Percentiles rank a stretch among this genome's conserved stretches.
phyloP scores from a whole-genome alignment of 2,329 filamentous ascomycete genomes.

The Tolypocladium amazonense region DNA sequence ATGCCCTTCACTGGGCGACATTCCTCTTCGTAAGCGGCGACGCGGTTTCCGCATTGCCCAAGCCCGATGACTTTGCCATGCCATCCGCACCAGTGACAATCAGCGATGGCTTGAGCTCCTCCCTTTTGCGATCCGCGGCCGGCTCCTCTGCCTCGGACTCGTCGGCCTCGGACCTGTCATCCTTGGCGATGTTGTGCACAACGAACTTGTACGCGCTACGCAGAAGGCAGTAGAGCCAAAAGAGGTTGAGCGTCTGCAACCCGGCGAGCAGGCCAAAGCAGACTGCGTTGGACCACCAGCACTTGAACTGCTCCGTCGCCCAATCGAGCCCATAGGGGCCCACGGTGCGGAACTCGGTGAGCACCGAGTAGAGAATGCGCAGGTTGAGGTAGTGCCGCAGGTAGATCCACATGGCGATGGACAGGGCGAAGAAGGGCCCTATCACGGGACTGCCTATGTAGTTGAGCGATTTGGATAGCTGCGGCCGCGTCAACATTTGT shows the following conservation, averaged over 20 bases:
- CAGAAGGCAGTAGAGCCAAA: constrained; percentile 72
- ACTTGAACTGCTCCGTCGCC: constrained; percentile 70
- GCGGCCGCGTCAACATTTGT: background rate
- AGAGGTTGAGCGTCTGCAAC: constrained; percentile 67
- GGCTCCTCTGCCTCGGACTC: constrained; percentile 21
- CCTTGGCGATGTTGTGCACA: constrained; percentile 48
- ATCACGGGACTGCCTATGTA: constrained; percentile 74
- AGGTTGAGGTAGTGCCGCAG: constrained; percentile 79
- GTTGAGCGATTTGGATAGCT: constrained; percentile 79
- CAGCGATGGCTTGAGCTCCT: too few relatives aligned
- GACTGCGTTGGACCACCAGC: constrained; percentile 56
- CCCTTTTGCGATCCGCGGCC: background rate
- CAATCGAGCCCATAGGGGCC: constrained; percentile 69
- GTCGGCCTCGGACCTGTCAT: constrained; percentile 62
- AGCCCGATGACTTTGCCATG: background rate
- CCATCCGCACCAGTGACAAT: background rate
- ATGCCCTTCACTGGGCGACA: background rate
- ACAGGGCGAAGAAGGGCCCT: constrained; percentile 71
- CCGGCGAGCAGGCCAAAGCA: constrained; percentile 52
- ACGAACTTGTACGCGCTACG: constrained; percentile 65
- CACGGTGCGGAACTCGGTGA: constrained; percentile 64
- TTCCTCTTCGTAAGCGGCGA: background rate
- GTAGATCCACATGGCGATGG: constrained; percentile 81
- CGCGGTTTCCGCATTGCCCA: too few relatives aligned
- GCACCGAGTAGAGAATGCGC: constrained; percentile 62